A percentile compares a stretch with the other conserved stretches of the same genome.
Conservation (phyloP, 2,329 filamentous ascomycete genomes). For the Sclerotinia trifoliorum region DNA sequence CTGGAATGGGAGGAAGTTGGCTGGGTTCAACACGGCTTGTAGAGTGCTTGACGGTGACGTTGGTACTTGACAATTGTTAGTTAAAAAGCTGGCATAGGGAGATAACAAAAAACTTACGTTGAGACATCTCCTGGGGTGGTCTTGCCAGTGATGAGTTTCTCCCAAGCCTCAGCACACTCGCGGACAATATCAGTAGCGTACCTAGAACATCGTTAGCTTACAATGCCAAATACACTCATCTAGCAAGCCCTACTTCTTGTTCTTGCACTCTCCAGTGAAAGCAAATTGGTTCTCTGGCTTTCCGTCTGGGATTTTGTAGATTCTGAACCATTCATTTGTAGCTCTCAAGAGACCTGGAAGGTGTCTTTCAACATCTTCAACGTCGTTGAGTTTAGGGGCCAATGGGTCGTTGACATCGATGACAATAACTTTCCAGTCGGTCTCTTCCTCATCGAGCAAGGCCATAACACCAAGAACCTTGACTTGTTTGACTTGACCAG, state of each 20-base stretch:
- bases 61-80: conserved; percentile 61
- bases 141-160: conserved; percentile 92
- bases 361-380: conserved; percentile 98
- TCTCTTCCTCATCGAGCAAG: conserved; percentile 98
- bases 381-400: conserved; percentile 93
- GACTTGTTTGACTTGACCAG: conserved; percentile 98
- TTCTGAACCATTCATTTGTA: conserved; percentile 99
- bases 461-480: conserved; percentile 99
- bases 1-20: conserved; percentile 73
- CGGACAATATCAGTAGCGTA: conserved; percentile 95
- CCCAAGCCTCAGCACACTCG: conserved; percentile 96
- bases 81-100: neutral
- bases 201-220: conserved; percentile 45
- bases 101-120: conserved; percentile 59
- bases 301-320: conserved; percentile 99
- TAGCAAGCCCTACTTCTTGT: conserved; percentile 76
- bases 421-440: conserved; percentile 99
- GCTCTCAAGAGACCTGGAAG: conserved; percentile 93
- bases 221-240: neutral
- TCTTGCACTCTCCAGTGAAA: conserved; percentile 99
- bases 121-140: conserved; percentile 72
- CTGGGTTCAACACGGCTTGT: conserved; percentile 66
- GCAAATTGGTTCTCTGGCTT: conserved; percentile 99
- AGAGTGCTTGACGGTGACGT: conserved; percentile 73
- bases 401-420: conserved; percentile 98